Evolutionary conservation across 805 yeast genomes (phyloP).

Genomic region (Gaillardinia entomophila): DNA sequence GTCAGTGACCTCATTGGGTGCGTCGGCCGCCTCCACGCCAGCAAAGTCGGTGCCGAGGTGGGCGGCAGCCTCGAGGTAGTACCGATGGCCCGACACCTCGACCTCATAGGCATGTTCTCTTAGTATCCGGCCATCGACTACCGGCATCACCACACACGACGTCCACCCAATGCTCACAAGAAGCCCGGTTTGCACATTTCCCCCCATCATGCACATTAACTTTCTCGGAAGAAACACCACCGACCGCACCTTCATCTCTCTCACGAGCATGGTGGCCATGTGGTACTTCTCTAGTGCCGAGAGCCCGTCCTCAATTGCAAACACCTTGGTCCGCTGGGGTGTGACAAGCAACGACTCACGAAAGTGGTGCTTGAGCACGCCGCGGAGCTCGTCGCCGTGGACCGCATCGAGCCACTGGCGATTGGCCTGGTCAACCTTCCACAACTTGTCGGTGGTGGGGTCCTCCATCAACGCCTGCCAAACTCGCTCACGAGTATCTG

Average conservation of each 20-base stretch:
- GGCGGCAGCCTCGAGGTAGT: conserved; percentile 3
- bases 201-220: conserved; percentile 6
- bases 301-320: conserved; percentile 7
- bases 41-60: background rate
- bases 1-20: background rate
- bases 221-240: conserved; percentile 7
- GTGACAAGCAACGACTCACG: conserved; percentile 6
- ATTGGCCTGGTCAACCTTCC: background rate
- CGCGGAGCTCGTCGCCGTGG: too few relatives aligned
- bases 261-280: conserved; percentile 6
- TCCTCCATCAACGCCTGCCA: background rate
- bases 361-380: conserved; percentile 4
- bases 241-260: conserved; percentile 3
- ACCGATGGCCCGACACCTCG: conserved; percentile 6
- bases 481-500: background rate
- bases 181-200: conserved; percentile 7
- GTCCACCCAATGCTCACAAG: conserved; percentile 9
- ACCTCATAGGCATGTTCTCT: conserved; percentile 1
- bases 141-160: conserved; percentile 3
- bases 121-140: conserved; percentile 6
- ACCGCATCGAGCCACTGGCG: too few relatives aligned
- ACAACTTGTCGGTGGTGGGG: too few relatives aligned
- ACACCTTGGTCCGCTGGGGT: conserved; percentile 6
- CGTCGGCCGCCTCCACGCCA: background rate
- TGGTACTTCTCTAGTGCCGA: conserved; percentile 5